A percentile compares a stretch with the other conserved stretches of the same genome.
These are phyloP conservation scores for Wickerhamia fluorescens DNA, from an alignment of 805 yeast species.

Conservation along the genomic window DNA sequence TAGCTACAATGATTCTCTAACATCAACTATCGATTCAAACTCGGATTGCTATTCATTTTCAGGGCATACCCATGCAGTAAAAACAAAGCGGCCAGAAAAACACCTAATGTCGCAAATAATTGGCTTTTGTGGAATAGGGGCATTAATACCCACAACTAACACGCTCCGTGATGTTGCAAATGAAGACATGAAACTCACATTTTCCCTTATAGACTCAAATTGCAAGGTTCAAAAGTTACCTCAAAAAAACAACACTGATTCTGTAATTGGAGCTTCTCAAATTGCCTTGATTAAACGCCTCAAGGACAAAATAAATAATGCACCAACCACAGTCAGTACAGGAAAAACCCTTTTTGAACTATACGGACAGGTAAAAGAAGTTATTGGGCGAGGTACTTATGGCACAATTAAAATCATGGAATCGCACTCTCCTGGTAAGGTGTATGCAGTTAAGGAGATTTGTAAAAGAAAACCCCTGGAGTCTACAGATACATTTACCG, in stretches of 20 bases:
- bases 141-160: constrained; percentile 11
- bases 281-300: constrained; percentile 16
- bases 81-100: constrained; percentile 5
- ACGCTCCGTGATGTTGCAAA: constrained; percentile 17
- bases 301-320: constrained; percentile 10
- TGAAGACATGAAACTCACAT: constrained; percentile 28
- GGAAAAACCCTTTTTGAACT: constrained; percentile 23
- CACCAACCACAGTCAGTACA: constrained; percentile 3
- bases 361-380: constrained; percentile 27
- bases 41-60: neutral
- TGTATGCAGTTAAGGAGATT: constrained; percentile 31
- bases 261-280: constrained; percentile 26
- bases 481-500: constrained; percentile 42
- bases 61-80: constrained; percentile 22
- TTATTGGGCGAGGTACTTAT: constrained; percentile 41
- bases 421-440: constrained; percentile 7
- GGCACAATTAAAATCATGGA: constrained; percentile 41
- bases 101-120: constrained; percentile 21
- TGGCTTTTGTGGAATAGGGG: constrained; percentile 36
- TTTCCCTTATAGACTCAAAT: constrained; percentile 17
- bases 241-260: constrained; percentile 12
- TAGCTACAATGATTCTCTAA: too few species aligned
- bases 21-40: too few species aligned
- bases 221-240: constrained; percentile 20
- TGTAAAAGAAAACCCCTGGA: constrained; percentile 17